Base-by-base conservation (phyloP, 352 stramenopile species). In the Poterioochromonas sp. region DNA sequence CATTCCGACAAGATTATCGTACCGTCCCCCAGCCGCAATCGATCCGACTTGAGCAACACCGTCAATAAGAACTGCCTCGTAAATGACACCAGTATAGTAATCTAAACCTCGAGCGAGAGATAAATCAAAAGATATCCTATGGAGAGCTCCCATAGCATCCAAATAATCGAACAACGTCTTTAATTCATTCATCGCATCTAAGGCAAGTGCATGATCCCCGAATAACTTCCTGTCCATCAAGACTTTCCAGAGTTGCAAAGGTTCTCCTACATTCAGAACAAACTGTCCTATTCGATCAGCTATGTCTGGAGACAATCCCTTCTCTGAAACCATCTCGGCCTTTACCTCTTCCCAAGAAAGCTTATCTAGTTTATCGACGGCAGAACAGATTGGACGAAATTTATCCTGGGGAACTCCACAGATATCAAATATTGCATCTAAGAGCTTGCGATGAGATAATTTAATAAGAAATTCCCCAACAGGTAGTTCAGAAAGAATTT, bases 1-100 rank as follows among this genome's bases (percentile, higher is more conserved):
- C 92, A 97, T 97, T 64, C 94, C 95, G 29, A 99, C 95, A 35
- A 99, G 88, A 78, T 97, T 96, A 84, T 99, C 95, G 86, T 99
- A 99, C 71, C 95, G 89, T 44, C 95, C 95, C 49, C 95, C 95
- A 54, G 93, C 95, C 40, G 92, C 94, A 83, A 99, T 98, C 64
- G 92, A 97, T 68, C 95, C 95, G 40, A 99, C 93, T 81, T 97
- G 90, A 79, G 90, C 88, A 2, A 84, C 84, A 37, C 84, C 90
- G 26, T 11, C 58, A 64, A 90, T 86, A 37, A 97, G 89, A 40
- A 99, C 92, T 71, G 96, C 97, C 86, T 99, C 95, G 85, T 99
- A 99, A 83, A 99, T 99, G 60, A 99, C 86, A 22, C 95, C 95
- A 22, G 95, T 99, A 87, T 99, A 99, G 89, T 99, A 99, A 85